Percentiles rank a stretch among this genome's conserved stretches.
phyloP scores from a whole-genome alignment of 805 yeast genomes.

The Hyphopichia homilentoma region DNA sequence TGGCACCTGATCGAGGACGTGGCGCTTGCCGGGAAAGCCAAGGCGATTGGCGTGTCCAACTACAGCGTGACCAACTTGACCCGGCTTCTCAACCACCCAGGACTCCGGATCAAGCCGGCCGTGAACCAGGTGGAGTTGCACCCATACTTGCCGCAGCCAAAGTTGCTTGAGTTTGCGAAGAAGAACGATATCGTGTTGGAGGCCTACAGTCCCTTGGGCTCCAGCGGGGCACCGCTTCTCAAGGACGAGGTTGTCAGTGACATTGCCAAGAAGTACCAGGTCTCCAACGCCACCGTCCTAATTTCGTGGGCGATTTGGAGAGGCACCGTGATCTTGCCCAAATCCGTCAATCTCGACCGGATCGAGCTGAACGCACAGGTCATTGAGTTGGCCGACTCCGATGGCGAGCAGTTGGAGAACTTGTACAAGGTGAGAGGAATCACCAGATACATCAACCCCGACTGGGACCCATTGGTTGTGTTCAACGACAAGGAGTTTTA shows the following conservation, averaged over 20 bases:
- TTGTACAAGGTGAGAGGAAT: slow-evolving; percentile 20
- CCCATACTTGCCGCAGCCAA: slow-evolving; percentile 33
- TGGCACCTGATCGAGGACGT: slow-evolving; percentile 55
- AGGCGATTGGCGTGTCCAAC: slow-evolving; percentile 76
- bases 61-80: slow-evolving; percentile 45
- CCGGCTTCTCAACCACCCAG: slow-evolving; percentile 45
- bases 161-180: slow-evolving; percentile 54
- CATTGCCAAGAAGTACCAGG: slow-evolving; percentile 41
- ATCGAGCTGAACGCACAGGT: slow-evolving; percentile 32
- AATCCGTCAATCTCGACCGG: slow-evolving; percentile 24
- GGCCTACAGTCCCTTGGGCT: slow-evolving; percentile 79
- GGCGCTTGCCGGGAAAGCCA: slow-evolving; percentile 48
- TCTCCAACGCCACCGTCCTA: slow-evolving; percentile 47
- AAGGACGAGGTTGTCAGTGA: slow-evolving; percentile 38
- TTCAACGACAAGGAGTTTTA: slow-evolving; percentile 19
- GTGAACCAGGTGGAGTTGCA: slow-evolving; percentile 76
- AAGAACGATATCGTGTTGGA: slow-evolving; percentile 36
- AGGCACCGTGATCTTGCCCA: slow-evolving; percentile 47
- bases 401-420: slow-evolving; percentile 25
- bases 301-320: slow-evolving; percentile 60
- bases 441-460: slow-evolving; percentile 33
- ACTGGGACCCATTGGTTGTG: slow-evolving; percentile 30
- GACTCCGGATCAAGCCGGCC: slow-evolving; percentile 57
- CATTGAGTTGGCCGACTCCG: slow-evolving; percentile 33
- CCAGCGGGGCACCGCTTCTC: slow-evolving; percentile 50